A percentile compares a stretch with the other conserved stretches of the same genome.
Conservation (phyloP, 495 filamentous ascomycete genomes). For the Hypoxylon rickii region DNA sequence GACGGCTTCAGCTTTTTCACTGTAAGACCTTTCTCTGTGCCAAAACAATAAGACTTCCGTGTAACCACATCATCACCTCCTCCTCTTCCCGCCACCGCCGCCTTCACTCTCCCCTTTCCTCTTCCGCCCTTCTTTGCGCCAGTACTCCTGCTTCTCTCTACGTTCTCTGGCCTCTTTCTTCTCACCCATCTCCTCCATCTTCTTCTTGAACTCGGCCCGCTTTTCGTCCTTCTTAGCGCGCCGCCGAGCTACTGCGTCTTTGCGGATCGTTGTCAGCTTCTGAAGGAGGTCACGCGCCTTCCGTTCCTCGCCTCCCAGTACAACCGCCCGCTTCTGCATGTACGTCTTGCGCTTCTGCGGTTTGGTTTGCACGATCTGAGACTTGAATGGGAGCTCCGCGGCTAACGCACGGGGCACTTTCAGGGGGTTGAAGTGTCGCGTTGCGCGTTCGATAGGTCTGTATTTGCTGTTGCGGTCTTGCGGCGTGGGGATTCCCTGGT, state of each 20-base stretch:
- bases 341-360: constrained; percentile 83
- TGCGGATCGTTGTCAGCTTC: constrained; percentile 87
- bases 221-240: constrained; percentile 83
- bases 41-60: neutral
- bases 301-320: constrained; percentile 78
- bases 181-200: constrained; percentile 77
- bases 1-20: too few relatives aligned
- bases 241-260: constrained; percentile 85
- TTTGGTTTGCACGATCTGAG: constrained; percentile 82
- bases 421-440: constrained; percentile 91
- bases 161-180: constrained; percentile 83
- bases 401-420: constrained; percentile 84
- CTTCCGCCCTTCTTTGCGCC: constrained; percentile 94
- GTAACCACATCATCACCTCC: constrained; percentile 39
- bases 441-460: constrained; percentile 75
- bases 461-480: constrained; percentile 79
- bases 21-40: neutral
- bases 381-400: constrained; percentile 87
- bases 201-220: constrained; percentile 74
- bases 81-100: constrained; percentile 72
- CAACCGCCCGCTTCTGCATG: constrained; percentile 90
- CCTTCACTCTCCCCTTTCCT: constrained; percentile 66
- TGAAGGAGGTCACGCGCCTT: constrained; percentile 88
- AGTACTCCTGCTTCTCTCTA: constrained; percentile 89
- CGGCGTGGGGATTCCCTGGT: constrained; percentile 75